Conservation (phyloP, 768 basidiomycete species). For the Lactarius vividus region DNA sequence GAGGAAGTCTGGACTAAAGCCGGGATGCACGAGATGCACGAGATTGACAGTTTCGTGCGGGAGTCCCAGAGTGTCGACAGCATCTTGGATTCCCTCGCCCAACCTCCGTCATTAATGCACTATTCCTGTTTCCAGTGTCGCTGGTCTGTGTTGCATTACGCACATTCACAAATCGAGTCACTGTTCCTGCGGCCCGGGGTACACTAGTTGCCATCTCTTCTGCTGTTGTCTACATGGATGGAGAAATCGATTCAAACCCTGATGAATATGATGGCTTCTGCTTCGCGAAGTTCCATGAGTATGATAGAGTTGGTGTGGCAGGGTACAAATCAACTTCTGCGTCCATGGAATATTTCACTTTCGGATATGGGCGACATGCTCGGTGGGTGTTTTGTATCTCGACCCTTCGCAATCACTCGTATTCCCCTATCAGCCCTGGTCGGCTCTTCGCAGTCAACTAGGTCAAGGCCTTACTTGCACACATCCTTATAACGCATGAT, state of each 20-base stretch:
- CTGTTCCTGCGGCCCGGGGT: constrained; percentile 41
- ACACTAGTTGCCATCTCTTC: constrained; percentile 36
- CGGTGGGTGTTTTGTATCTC: constrained; percentile 26
- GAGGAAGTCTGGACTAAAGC: constrained; percentile 26
- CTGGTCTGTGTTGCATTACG: constrained; percentile 29
- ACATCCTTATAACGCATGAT: constrained; percentile 30
- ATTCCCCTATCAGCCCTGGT: constrained; percentile 27
- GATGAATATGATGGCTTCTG: constrained; percentile 41
- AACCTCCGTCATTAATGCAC: neutral
- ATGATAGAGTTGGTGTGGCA: constrained; percentile 19
- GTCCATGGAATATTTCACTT: constrained; percentile 36
- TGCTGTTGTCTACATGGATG: constrained; percentile 39
- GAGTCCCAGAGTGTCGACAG: constrained; percentile 26
- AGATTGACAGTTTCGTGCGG: constrained; percentile 32
- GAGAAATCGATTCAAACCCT: constrained; percentile 43
- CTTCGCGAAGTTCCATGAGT: constrained; percentile 35
- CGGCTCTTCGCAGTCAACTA: constrained; percentile 31
- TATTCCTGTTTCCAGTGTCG: constrained; percentile 18
- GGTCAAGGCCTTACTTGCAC: constrained; percentile 31
- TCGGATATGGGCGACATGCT: constrained; percentile 30
- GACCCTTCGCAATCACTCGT: neutral
- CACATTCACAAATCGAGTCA: constrained; percentile 36
- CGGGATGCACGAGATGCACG: constrained; percentile 27
- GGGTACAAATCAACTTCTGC: constrained; percentile 33
- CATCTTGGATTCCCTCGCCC: neutral